Evolutionary conservation across 768 basidiomycete species (phyloP), one percentile per base, ranked within the genome.

Genomic region (Calvatia gigantea): DNA sequence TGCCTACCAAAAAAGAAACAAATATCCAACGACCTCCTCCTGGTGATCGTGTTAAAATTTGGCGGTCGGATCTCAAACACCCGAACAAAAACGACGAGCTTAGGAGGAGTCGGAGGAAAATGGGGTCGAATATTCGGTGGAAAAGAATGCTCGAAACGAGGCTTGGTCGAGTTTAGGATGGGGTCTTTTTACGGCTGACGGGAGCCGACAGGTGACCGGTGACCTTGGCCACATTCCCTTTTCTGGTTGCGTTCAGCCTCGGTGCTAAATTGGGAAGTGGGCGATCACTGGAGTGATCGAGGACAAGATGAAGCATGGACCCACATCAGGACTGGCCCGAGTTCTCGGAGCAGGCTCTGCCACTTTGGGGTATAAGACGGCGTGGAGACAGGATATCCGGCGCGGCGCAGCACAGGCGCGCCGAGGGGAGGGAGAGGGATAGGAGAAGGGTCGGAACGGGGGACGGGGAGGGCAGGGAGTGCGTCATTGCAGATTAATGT

Each of bases 401-500:
- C 4, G 12, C 14, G 11, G 29, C 17, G 3, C n/a, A 17, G 46
- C 17, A 12, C 12, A 32, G 28, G 29, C 21, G 43, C 6, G 41
- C 5, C 9, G 25, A 12, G 46, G 46, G 15, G 17, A 21, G 51
- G 41, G 29, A 52, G 42, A 52, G 51, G 51, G 33, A 42, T 17
- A 48, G 44, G 49, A 27, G 51, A 23, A 14, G 29, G 32, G 28
- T 25, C 29, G 45, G 5, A 29, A 15, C 32, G 45, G 45, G 21
- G 9, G 45, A 47, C 15, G 27, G 45, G 35, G 14, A 37, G 38
- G 48, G 48, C 33, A 42, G 41, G 33, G 31, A 21, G 48, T 52
- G 51, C 51, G 51, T 52, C 51, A 52, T 52, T 52, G 51, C 31
- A 14, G 41, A 29, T 42, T 28, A 43, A 52, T 52, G 33, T 31